These are phyloP conservation scores for Ballota nigra DNA, from an alignment of 257 asterid species.

Conservation along the genomic window DNA sequence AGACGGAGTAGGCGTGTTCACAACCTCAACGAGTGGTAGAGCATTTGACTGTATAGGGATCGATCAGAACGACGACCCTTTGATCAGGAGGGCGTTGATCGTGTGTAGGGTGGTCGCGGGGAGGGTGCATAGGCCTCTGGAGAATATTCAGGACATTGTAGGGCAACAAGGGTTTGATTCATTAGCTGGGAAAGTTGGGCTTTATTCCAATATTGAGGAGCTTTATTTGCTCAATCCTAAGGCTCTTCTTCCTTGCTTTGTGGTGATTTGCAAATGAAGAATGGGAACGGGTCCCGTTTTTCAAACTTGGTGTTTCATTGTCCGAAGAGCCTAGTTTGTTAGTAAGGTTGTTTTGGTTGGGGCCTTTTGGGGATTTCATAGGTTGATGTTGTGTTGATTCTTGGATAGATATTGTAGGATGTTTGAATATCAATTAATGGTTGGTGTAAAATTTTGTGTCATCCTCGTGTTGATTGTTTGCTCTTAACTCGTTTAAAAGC, in stretches of 20 bases:
- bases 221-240: constrained; percentile 82
- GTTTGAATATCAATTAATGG: not conserved
- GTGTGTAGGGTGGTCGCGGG: constrained; percentile 95
- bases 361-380: constrained; percentile 10
- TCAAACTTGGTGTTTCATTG: not conserved
- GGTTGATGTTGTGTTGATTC: not conserved
- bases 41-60: constrained; percentile 64
- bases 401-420: not conserved
- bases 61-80: constrained; percentile 30
- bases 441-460: not conserved
- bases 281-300: not conserved
- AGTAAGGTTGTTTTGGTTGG: not conserved
- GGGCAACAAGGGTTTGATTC: constrained; percentile 81
- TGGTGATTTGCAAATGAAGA: constrained; percentile 62
- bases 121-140: constrained; percentile 85
- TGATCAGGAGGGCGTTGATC: constrained; percentile 57
- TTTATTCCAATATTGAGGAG: constrained; percentile 87
- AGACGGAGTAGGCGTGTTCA: constrained; percentile 74
- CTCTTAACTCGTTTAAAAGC: not conserved
- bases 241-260: constrained; percentile 92
- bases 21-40: constrained; percentile 79
- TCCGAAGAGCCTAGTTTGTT: constrained; percentile 22
- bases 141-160: constrained; percentile 63
- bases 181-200: constrained; percentile 88
- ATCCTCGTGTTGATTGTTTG: not conserved